These are phyloP conservation scores for Cupressus sempervirens DNA, from an alignment of 75 land plant species.

Conservation along the genomic window DNA sequence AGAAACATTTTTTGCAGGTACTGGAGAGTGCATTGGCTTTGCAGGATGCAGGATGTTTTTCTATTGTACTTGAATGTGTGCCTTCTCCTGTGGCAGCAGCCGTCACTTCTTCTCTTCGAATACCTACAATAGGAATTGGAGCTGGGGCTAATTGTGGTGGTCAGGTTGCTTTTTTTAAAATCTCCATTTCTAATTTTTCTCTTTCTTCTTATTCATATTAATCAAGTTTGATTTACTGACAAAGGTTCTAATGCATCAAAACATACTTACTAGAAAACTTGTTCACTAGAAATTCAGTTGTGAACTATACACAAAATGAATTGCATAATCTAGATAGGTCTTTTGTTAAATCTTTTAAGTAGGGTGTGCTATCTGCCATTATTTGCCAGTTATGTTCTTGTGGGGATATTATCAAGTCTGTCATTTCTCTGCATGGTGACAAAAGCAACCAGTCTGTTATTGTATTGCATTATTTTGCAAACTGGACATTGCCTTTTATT, in stretches of 20 bases:
- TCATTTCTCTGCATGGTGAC: neutral
- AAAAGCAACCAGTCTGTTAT: neutral
- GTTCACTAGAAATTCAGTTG: neutral
- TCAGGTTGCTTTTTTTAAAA: constrained; percentile 56
- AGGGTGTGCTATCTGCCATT: neutral
- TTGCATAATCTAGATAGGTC: neutral
- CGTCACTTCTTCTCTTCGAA: constrained; percentile 71
- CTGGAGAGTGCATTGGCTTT: constrained; percentile 88
- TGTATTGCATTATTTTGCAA: neutral
- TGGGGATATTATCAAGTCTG: neutral
- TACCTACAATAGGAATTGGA: constrained; percentile 97
- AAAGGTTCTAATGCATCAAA: neutral
- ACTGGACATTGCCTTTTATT: neutral
- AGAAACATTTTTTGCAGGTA: constrained; percentile 44
- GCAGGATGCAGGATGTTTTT: constrained; percentile 91
- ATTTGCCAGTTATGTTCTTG: neutral
- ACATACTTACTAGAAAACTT: neutral
- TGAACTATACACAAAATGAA: neutral
- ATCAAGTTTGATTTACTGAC: neutral
- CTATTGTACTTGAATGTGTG: constrained; percentile 89
- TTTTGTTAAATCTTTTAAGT: neutral
- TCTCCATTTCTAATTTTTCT: neutral
- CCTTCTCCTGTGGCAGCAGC: constrained; percentile 96
- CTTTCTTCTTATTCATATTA: neutral
- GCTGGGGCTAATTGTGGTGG: constrained; percentile 98